Evolutionary conservation across 352 stramenopile genomes (phyloP), one percentile per base, ranked within the genome.

Genomic region (Pythium phragmiticola): DNA sequence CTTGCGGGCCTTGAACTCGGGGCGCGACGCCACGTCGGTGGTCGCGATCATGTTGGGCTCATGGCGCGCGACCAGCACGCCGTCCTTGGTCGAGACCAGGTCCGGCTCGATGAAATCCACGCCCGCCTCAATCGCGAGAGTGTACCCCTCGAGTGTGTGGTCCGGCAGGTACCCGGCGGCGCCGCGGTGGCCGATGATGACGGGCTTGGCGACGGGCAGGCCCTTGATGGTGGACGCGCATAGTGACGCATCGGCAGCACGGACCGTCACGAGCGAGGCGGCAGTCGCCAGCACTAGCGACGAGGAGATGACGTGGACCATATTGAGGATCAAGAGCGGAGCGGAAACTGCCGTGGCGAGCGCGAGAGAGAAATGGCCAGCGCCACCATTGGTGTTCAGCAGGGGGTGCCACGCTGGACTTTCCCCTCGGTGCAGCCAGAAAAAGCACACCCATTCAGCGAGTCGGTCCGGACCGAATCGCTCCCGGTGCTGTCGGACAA

Each of bases 81-180:
- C 75, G 66, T 97, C 89, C 59, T 88, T 90, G 19, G 89, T 96
- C 21, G 75, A 77, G 2, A 97, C 88, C 56, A 98, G 76, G 72
- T 98, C 91, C 11, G 90, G 85, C 74, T 98, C 90, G 43, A 98
- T 97, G 56, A 90, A 95, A 66, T 98, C 87, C 13, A 93, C 82
- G 23, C 89, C 88, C 7, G 90, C 73, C 61, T 97, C 77, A 33
- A 97, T 83, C 50, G 91, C 91, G 8, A 98, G 73, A 50, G 82
- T 87, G 75, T 98, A 98, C 13, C 80, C 84, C 57, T 80, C 74
- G 62, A 98, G 73, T 30, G 93, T 95, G 69, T 98, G 89, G 63
- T 98, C 89, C 7, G 93, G 91, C 21, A 98, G 66, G 72, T 97
- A 93, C 19, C 82, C 90, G 0, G 87, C 85, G 3, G 91, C 90